Evolutionary conservation across 306 rosid genomes (phyloP).

Genomic region (Prunus kanzakura): DNA sequence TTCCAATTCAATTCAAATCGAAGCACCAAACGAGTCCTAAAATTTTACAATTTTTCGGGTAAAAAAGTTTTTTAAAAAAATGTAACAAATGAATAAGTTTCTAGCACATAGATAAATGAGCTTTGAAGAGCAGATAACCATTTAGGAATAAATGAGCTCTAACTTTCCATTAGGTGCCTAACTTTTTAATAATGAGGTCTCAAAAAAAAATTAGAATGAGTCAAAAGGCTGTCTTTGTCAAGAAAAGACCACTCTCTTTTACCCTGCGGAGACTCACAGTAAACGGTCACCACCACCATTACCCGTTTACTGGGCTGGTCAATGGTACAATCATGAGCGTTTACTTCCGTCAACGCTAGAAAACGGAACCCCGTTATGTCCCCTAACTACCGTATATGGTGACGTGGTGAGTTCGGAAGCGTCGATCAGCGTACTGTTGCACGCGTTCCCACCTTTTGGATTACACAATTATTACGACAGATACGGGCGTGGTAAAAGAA

Average conservation of each 20-base stretch:
- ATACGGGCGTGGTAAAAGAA: constrained; percentile 53
- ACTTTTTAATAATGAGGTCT: too few species aligned
- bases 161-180: too few species aligned
- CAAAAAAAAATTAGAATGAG: background rate
- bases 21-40: too few species aligned
- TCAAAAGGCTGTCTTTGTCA: constrained; percentile 3
- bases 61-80: too few species aligned
- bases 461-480: constrained; percentile 43
- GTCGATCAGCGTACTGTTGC: background rate
- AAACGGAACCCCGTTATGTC: constrained; percentile 47
- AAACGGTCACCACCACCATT: background rate
- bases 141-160: too few species aligned
- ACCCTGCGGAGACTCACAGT: background rate
- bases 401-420: constrained; percentile 4
- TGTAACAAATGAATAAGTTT: too few species aligned
- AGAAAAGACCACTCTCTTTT: background rate
- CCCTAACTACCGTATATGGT: constrained; percentile 25
- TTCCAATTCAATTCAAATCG: too few species aligned
- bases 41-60: too few species aligned
- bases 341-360: constrained; percentile 30
- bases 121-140: too few species aligned
- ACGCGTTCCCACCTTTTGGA: constrained; percentile 38
- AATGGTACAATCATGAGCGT: constrained; percentile 22
- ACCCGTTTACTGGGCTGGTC: background rate
- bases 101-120: too few species aligned